Percentiles rank a stretch among this genome's conserved stretches.
These are phyloP conservation scores for Macadamia integrifolia DNA, from an alignment of 164 flowering plant species.

Conservation along the genomic window DNA sequence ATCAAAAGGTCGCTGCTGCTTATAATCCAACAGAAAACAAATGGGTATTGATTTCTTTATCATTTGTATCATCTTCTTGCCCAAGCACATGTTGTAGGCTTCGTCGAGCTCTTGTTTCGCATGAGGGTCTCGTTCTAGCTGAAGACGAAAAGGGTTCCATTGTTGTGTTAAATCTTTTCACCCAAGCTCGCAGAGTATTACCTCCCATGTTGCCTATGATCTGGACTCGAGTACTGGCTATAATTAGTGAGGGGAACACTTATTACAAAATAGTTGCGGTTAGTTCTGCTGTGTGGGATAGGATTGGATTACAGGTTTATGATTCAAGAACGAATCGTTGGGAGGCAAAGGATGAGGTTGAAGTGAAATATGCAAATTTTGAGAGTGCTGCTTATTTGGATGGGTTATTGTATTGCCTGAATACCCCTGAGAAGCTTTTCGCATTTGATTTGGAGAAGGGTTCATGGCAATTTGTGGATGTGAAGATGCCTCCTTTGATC, in stretches of 20 bases:
- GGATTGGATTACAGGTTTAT: slow-evolving; percentile 11
- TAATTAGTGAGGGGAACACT: slow-evolving; percentile 1
- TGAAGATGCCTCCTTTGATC: slow-evolving; percentile 4
- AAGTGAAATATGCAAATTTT: slow-evolving; percentile 15
- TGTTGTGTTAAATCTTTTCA: slow-evolving; percentile 12
- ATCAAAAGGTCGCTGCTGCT: slow-evolving; percentile 9
- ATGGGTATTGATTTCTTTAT: slow-evolving; percentile 15
- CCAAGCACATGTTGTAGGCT: slow-evolving; percentile 15
- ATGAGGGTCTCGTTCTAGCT: slow-evolving; percentile 15
- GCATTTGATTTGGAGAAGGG: slow-evolving; percentile 11
- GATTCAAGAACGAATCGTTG: slow-evolving; percentile 11
- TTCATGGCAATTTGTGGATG: slow-evolving; percentile 4
- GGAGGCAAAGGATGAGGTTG: slow-evolving; percentile 11
- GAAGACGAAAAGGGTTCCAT: slow-evolving; percentile 11
- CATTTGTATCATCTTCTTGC: slow-evolving; percentile 9
- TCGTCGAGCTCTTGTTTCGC: slow-evolving; percentile 6
- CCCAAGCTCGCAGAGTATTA: slow-evolving; percentile 3
- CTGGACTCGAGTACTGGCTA: slow-evolving; percentile 8
- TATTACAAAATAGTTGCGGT: slow-evolving; percentile 10
- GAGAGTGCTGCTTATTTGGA: slow-evolving; percentile 15
- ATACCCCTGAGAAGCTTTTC: slow-evolving; percentile 15
- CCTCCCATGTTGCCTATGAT: slow-evolving; percentile 15
- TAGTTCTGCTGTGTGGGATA: slow-evolving; percentile 8
- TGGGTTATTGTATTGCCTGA: slow-evolving; percentile 15
- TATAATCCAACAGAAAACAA: slow-evolving; percentile 12